These are phyloP conservation scores for Salvia rosmarinus DNA, from an alignment of 257 asterid species.

Conservation along the genomic window DNA sequence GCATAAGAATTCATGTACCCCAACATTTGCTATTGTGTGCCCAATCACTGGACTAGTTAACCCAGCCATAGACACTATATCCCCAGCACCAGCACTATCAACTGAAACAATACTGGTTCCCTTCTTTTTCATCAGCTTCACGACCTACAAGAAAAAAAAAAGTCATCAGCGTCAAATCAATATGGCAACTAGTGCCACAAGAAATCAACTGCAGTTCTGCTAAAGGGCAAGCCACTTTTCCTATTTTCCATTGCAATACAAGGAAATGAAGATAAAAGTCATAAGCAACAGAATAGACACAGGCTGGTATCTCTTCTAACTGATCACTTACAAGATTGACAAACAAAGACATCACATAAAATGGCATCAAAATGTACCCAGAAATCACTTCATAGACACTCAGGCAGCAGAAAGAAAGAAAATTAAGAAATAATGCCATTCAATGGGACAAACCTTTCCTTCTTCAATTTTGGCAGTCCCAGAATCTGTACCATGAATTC, in stretches of 20 bases:
- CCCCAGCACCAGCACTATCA: slow-evolving; percentile 97
- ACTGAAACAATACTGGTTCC: slow-evolving; percentile 73
- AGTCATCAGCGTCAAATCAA: background rate
- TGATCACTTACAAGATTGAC: slow-evolving; percentile 15
- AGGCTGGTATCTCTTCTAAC: background rate
- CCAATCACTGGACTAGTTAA: slow-evolving; percentile 83
- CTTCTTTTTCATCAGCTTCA: slow-evolving; percentile 91
- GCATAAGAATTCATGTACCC: slow-evolving; percentile 52
- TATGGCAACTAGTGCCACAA: background rate
- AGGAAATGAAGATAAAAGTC: background rate
- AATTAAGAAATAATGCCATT: background rate
- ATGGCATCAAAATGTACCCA: slow-evolving; percentile 10
- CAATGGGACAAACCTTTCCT: slow-evolving; percentile 73
- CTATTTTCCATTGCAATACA: background rate
- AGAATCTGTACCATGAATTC: slow-evolving; percentile 71
- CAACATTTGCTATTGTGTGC: slow-evolving; percentile 85
- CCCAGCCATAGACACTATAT: slow-evolving; percentile 96
- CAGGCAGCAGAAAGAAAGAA: background rate
- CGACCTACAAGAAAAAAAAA: slow-evolving; percentile 56
- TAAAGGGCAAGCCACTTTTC: background rate
- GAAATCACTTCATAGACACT: slow-evolving; percentile 21
- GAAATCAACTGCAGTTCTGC: slow-evolving; percentile 11
- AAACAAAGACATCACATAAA: background rate
- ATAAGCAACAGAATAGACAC: background rate
- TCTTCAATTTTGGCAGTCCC: slow-evolving; percentile 85